phyloP scores from a whole-genome alignment of 441 rosid species.

The Corymbia calophylla region DNA sequence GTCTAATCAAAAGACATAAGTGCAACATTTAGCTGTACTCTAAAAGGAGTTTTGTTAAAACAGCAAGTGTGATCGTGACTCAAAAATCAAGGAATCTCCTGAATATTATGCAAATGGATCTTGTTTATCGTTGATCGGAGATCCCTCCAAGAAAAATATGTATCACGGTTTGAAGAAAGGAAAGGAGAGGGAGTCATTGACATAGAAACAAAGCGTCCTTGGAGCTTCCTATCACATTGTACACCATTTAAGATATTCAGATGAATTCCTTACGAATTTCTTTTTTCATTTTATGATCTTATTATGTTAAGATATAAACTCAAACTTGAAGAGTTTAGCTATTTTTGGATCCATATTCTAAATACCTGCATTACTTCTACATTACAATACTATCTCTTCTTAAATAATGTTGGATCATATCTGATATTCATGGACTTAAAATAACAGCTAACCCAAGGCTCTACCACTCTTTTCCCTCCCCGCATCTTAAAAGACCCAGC shows the following conservation, averaged over 20 bases:
- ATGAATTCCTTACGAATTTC: background rate
- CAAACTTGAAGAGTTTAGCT: background rate
- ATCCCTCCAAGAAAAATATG: background rate
- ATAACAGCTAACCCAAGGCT: background rate
- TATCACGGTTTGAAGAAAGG: background rate
- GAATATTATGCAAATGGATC: background rate
- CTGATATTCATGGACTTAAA: background rate
- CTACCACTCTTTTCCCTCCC: background rate
- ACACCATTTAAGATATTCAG: background rate
- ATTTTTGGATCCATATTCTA: background rate
- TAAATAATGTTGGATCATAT: background rate
- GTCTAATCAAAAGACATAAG: background rate
- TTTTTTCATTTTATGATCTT: background rate
- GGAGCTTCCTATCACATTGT: background rate
- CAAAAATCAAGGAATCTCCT: background rate
- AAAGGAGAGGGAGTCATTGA: background rate
- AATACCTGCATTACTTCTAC: background rate
- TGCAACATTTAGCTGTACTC: background rate
- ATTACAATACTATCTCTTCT: background rate
- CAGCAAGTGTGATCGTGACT: background rate
- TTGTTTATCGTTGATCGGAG: background rate
- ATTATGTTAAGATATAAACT: background rate
- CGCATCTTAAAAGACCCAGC: background rate
- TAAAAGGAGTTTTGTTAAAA: background rate
- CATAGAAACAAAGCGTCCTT: background rate